Base-by-base conservation (phyloP, 2,329 filamentous ascomycete genomes). In the Pseudocercospora fijiensis region DNA sequence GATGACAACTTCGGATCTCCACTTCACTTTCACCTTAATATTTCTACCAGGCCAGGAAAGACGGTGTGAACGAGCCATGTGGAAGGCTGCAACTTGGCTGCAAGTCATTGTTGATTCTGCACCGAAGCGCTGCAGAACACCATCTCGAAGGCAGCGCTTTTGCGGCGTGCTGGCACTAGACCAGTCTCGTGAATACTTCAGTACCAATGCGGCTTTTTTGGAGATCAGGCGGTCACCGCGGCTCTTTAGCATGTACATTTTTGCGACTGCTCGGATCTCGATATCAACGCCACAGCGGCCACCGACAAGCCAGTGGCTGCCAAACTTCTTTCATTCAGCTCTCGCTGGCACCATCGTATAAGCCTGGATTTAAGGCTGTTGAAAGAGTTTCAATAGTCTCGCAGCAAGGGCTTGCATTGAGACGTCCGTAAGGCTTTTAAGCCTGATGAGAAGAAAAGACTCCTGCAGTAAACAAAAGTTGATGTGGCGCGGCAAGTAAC, bases 1-100 rank as follows among this genome's bases (percentile, higher is more conserved):
- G 43, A 10, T 47, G 43, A 47, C 20, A n/a, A 52, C 24, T 52
- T 52, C 49, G 49, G 49, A 52, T 52, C 49, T 52, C 49, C 49
- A 52, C 49, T 16, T 52, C 49, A 24, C 24, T 8, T 52, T 27
- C 24, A 52, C 49, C 20, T n/a, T 27, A 52, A 37, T 37, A 37
- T 37, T 37, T 37, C n/a, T 16, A n/a, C 33, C 33, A 37, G 33
- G 49, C 49, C 49, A 52, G 27, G 49, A 27, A 52, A 26, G 49
- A 52, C 24, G 49, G 49, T 52, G 47, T 16, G 13, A 26, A 24
- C 18, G 16, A 52, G 49, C 20, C 24, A 22, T n/a, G 20, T n/a
- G 20, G 24, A 26, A 24, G n/a, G 22, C 49, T 52, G 49, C 49
- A 52, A 52, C 22, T 52, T 10, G n/a, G 22, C 49, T 52, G 49